A percentile compares a stretch with the other conserved stretches of the same genome.
Conservation (phyloP, 106 monocot genomes). For the Chionographis japonica region DNA sequence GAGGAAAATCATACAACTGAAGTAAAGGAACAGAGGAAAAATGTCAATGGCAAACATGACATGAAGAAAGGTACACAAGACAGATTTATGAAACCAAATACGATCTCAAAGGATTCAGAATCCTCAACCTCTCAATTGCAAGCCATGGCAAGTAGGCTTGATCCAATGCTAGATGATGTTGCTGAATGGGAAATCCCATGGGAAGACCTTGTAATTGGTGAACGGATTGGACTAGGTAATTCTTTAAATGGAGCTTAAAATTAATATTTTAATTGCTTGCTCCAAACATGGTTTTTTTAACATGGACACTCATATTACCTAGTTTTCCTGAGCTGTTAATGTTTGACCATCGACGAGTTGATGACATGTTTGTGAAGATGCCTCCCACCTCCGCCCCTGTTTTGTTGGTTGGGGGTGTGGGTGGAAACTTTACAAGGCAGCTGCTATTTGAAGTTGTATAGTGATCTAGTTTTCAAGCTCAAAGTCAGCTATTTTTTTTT, state of each 20-base stretch:
- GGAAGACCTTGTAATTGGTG: conserved; percentile 94
- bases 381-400: too few species aligned
- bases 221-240: conserved; percentile 99
- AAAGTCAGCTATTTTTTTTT: too few species aligned
- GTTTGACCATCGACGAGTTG: neutral
- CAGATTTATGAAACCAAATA: conserved; percentile 33
- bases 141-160: conserved; percentile 42
- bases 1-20: conserved; percentile 16
- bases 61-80: conserved; percentile 32
- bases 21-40: conserved; percentile 19
- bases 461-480: too few species aligned
- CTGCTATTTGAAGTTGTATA: too few species aligned
- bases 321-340: too few species aligned
- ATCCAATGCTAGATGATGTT: conserved; percentile 89
- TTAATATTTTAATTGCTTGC: neutral
- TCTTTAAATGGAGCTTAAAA: conserved; percentile 1
- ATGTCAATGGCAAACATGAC: conserved; percentile 26
- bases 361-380: too few species aligned
- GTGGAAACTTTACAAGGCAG: too few species aligned
- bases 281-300: neutral
- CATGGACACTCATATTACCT: too few species aligned
- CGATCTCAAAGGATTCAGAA: conserved; percentile 26
- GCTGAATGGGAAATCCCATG: conserved; percentile 89
- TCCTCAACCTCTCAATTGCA: conserved; percentile 28
- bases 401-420: too few species aligned